phyloP scores from a whole-genome alignment of 139 green algal species.

The Astrephomene gubernaculifera region DNA sequence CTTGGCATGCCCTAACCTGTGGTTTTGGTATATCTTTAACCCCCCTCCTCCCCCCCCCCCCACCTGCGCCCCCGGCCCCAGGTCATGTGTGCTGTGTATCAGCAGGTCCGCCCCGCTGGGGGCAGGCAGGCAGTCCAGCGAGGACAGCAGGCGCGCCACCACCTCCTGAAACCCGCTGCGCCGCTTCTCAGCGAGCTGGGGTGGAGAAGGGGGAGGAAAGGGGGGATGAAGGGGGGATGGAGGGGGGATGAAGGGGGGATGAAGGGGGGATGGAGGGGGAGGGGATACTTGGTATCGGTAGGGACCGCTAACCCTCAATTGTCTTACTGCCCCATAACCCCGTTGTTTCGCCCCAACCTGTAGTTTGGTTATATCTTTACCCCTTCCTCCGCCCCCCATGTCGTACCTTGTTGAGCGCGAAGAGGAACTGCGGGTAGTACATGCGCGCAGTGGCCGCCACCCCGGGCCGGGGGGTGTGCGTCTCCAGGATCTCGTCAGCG shows the following conservation, averaged over 20 bases:
- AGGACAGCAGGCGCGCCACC: constrained; percentile 19
- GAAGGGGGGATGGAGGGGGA: too few relatives aligned
- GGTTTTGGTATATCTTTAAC: too few relatives aligned
- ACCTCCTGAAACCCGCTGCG: constrained; percentile 47
- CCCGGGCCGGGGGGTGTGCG: constrained; percentile 21
- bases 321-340: neutral
- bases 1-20: too few relatives aligned
- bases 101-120: constrained; percentile 39
- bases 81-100: constrained; percentile 1
- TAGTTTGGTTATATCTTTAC: too few relatives aligned
- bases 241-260: neutral
- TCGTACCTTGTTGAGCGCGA: constrained; percentile 34
- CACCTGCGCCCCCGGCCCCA: constrained; percentile 15
- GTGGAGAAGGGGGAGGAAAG: neutral
- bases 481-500: constrained; percentile 28
- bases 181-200: constrained; percentile 44
- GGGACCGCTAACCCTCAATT: too few relatives aligned
- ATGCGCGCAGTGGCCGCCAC: constrained; percentile 35
- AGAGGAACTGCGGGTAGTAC: constrained; percentile 49
- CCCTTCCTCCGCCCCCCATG: neutral
- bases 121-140: neutral
- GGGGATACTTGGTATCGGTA: too few relatives aligned
- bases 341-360: neutral
- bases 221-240: neutral
- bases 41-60: neutral